Evolutionary conservation across 768 basidiomycete genomes (phyloP).

Genomic region (Boletus reticulatus): DNA sequence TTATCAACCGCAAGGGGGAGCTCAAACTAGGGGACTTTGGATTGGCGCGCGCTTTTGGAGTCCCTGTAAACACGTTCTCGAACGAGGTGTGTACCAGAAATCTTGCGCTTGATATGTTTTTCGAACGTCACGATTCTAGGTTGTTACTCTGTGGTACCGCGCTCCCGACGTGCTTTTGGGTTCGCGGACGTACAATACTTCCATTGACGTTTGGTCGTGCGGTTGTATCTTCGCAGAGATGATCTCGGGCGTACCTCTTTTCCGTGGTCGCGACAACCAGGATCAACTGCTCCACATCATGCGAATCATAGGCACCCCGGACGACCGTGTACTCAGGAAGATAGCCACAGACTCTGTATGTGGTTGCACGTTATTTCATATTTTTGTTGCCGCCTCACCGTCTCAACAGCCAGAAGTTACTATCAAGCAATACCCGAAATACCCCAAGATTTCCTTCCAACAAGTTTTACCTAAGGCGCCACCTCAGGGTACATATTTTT

Average conservation of each 20-base stretch:
- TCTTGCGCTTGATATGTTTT: background rate
- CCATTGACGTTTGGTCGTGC: conserved; percentile 98
- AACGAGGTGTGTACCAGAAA: conserved; percentile 65
- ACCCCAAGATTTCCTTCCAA: conserved; percentile 77
- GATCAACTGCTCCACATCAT: conserved; percentile 98
- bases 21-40: conserved; percentile 98
- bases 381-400: conserved; percentile 4
- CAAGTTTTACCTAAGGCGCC: conserved; percentile 86
- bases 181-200: conserved; percentile 95
- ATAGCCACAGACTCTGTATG: conserved; percentile 88
- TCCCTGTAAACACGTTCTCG: conserved; percentile 98
- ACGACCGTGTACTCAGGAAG: conserved; percentile 82
- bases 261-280: conserved; percentile 94
- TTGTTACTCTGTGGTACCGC: conserved; percentile 98
- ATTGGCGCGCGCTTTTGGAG: conserved; percentile 94
- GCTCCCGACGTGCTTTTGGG: conserved; percentile 97
- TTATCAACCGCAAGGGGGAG: conserved; percentile 97
- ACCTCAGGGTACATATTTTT: conserved; percentile 57
- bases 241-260: conserved; percentile 96
- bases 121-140: conserved; percentile 44
- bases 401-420: conserved; percentile 70
- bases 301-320: conserved; percentile 94
- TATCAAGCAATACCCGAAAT: conserved; percentile 82
- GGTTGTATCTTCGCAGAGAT: conserved; percentile 99
- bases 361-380: background rate